A percentile compares a stretch with the other conserved stretches of the same genome.
phyloP scores from a whole-genome alignment of 257 asterid genomes.

The Solanum chmielewskii region DNA sequence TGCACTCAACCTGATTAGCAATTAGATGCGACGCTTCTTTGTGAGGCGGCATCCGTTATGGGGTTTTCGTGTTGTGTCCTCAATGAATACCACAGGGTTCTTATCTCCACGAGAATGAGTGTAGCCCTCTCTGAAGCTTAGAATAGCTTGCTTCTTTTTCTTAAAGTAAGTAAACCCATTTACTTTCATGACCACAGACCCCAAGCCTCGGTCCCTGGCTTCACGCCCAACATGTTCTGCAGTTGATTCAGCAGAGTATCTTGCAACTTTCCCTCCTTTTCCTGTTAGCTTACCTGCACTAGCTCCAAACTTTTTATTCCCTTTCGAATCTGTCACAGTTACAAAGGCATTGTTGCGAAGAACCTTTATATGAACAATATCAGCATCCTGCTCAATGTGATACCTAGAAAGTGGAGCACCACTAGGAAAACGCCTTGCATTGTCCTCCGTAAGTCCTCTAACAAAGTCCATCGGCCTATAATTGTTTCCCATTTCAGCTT shows the following conservation, averaged over 20 bases:
- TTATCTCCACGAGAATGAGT: conserved; percentile 49
- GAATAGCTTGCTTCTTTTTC: conserved; percentile 66
- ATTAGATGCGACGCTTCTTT: conserved; percentile 66
- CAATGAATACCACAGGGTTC: conserved; percentile 64
- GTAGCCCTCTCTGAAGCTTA: conserved; percentile 78
- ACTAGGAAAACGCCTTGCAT: background rate
- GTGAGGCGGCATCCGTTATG: conserved; percentile 85
- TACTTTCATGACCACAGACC: conserved; percentile 78
- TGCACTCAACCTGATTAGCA: background rate
- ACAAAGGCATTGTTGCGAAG: conserved; percentile 75
- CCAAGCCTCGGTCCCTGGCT: conserved; percentile 50
- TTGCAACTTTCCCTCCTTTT: conserved; percentile 49
- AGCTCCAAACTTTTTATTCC: conserved; percentile 58
- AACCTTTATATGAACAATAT: conserved; percentile 77
- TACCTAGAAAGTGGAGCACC: conserved; percentile 2
- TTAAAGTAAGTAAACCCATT: conserved; percentile 60
- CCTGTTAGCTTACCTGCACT: conserved; percentile 67
- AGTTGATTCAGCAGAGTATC: conserved; percentile 74
- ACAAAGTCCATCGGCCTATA: conserved; percentile 16
- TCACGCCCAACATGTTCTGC: conserved; percentile 80
- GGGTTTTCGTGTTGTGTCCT: conserved; percentile 78
- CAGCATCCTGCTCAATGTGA: conserved; percentile 61
- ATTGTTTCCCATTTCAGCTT: conserved; percentile 16
- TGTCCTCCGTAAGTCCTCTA: conserved; percentile 5
- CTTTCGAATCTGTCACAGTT: conserved; percentile 71